Conservation (phyloP, 2,329 filamentous ascomycete genomes). For the Ophiostoma pallidulum region DNA sequence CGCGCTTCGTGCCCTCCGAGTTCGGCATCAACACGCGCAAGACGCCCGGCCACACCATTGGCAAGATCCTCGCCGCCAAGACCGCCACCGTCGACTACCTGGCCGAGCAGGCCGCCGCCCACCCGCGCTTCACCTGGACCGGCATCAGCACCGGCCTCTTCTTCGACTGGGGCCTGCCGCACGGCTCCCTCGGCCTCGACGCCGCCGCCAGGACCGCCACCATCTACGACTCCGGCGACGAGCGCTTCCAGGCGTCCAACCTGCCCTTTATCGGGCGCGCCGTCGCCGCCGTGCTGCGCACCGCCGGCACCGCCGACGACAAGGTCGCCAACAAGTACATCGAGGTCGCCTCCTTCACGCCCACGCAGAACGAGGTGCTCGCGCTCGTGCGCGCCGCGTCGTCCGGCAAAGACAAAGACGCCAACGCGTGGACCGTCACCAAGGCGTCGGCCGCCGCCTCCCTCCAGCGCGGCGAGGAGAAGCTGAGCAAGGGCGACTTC, state of each 20-base stretch:
- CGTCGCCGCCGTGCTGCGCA: conserved; percentile 19
- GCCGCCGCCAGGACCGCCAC: conserved; percentile 38
- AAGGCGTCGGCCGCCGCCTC: conserved; percentile 26
- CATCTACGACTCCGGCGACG: conserved; percentile 21
- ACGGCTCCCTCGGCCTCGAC: conserved; percentile 36
- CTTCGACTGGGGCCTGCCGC: conserved; percentile 34
- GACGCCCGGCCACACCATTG: conserved; percentile 12
- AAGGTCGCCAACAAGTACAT: conserved; percentile 39
- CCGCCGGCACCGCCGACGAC: conserved; percentile 19
- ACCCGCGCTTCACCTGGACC: conserved; percentile 21
- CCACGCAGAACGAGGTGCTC: conserved; percentile 49
- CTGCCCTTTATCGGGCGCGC: conserved; percentile 21
- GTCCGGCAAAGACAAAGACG: conserved; percentile 42
- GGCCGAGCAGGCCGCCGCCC: conserved; percentile 8
- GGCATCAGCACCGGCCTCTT: conserved; percentile 23
- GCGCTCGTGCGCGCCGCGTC: too few species aligned
- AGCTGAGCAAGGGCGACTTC: conserved; percentile 31
- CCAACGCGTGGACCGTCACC: conserved; percentile 40
- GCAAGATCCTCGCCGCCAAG: conserved; percentile 28
- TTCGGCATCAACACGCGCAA: conserved; percentile 21
- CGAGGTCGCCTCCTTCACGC: conserved; percentile 45
- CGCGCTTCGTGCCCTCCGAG: conserved; percentile 22
- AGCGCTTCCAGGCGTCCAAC: conserved; percentile 18
- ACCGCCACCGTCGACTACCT: conserved; percentile 30
- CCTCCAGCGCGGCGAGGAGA: conserved; percentile 31